Evolutionary conservation across 495 filamentous ascomycete genomes (phyloP).

Genomic region (Daldinia vernicosa): DNA sequence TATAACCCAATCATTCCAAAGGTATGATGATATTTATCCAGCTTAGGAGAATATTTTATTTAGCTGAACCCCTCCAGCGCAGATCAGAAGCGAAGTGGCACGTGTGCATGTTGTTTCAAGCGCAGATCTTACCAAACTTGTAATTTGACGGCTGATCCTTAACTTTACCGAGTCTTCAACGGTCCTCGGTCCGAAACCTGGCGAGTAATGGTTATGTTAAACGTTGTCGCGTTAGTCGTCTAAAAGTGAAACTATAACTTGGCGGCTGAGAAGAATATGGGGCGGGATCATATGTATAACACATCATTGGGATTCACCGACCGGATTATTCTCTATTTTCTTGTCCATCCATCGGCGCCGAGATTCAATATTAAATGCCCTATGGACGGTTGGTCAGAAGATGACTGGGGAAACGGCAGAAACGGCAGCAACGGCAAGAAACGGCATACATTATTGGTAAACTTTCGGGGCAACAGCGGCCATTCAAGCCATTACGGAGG

Average conservation of each 20-base stretch:
- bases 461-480: conserved; percentile 11
- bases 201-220: neutral
- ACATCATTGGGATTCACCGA: neutral
- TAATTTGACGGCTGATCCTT: neutral
- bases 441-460: neutral
- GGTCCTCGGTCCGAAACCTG: conserved; percentile 20
- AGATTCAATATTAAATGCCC: neutral
- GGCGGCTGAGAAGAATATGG: neutral
- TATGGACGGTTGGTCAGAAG: neutral
- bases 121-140: conserved; percentile 17
- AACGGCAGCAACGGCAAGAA: neutral
- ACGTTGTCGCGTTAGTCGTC: neutral
- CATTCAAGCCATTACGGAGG: neutral
- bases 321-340: neutral
- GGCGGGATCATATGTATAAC: neutral
- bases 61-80: conserved; percentile 3
- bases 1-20: neutral
- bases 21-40: neutral
- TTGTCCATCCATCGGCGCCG: neutral
- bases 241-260: neutral
- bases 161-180: conserved; percentile 20
- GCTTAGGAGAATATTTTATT: neutral
- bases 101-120: conserved; percentile 26
- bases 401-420: conserved; percentile 6
- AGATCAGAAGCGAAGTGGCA: conserved; percentile 20